Percentiles rank a stretch among this genome's conserved stretches.
Conservation (phyloP, 2,329 filamentous ascomycete genomes). For the Trichocomaceae sp. region DNA sequence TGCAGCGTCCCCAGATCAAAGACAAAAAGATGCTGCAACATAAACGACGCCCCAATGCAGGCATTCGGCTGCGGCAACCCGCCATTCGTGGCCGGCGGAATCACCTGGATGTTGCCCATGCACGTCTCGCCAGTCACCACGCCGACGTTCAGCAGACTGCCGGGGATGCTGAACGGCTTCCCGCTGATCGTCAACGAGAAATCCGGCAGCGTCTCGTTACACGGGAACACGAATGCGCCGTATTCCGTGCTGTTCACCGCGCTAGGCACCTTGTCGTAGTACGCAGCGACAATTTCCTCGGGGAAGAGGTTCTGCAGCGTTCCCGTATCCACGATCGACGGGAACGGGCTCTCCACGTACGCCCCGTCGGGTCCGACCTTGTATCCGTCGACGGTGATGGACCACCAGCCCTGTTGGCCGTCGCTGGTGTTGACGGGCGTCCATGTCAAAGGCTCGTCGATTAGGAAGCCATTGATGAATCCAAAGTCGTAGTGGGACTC, state of each 20-base stretch:
- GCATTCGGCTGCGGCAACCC: slow-evolving; percentile 4
- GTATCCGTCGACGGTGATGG: slow-evolving; percentile 54
- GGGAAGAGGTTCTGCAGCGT: slow-evolving; percentile 60
- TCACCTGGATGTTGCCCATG: slow-evolving; percentile 7
- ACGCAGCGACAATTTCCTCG: slow-evolving; percentile 49
- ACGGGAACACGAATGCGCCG: slow-evolving; percentile 54
- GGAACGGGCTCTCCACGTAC: slow-evolving; percentile 26
- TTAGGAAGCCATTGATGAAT: slow-evolving; percentile 55
- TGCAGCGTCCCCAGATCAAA: slow-evolving; percentile 8
- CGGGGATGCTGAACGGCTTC: slow-evolving; percentile 41
- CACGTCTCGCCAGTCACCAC: slow-evolving; percentile 3
- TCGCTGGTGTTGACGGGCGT: slow-evolving; percentile 40
- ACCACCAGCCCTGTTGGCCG: slow-evolving; percentile 61
- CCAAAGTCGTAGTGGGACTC: slow-evolving; percentile 67
- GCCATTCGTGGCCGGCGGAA: slow-evolving; percentile 1
- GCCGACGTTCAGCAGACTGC: slow-evolving; percentile 3
- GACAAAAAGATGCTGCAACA: slow-evolving; percentile 5
- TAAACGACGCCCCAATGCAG: slow-evolving; percentile 7
- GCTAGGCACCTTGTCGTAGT: slow-evolving; percentile 52
- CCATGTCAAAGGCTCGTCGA: slow-evolving; percentile 50
- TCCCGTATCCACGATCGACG: slow-evolving; percentile 61
- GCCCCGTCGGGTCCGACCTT: slow-evolving; percentile 42
- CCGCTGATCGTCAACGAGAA: slow-evolving; percentile 49
- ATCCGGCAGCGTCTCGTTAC: slow-evolving; percentile 46
- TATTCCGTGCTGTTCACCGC: slow-evolving; percentile 40